Evolutionary conservation across 179 eudicot genomes (phyloP).

Genomic region (Silene coronaria): DNA sequence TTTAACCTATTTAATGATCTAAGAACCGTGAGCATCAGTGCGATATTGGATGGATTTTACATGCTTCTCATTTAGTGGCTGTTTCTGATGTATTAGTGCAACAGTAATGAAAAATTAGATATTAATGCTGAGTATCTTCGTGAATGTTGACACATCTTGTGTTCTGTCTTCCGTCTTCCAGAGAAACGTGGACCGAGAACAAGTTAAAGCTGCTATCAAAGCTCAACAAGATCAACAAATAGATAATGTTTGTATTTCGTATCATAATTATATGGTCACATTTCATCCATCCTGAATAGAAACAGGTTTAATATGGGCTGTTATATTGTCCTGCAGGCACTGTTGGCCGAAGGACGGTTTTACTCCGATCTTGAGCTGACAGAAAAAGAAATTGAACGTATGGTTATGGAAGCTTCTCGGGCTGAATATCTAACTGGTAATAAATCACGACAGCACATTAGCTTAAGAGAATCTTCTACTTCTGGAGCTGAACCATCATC

Average conservation of each 20-base stretch:
- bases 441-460: constrained; percentile 58
- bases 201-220: constrained; percentile 95
- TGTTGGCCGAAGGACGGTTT: constrained; percentile 83
- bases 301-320: not conserved
- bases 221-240: constrained; percentile 99
- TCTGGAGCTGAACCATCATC: constrained; percentile 96
- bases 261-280: not conserved
- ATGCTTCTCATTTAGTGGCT: not conserved
- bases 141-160: not conserved
- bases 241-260: constrained; percentile 53
- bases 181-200: constrained; percentile 83
- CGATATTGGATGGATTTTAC: not conserved
- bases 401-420: constrained; percentile 98
- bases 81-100: not conserved
- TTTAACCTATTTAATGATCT: no score
- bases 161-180: constrained; percentile 32
- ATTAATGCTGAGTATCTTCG: not conserved
- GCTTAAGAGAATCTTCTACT: constrained; percentile 62
- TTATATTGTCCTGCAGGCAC: constrained; percentile 48
- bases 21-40: no score
- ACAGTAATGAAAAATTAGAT: not conserved
- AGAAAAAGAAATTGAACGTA: constrained; percentile 91
- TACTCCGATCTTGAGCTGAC: constrained; percentile 96
- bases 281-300: not conserved
- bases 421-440: constrained; percentile 74